phyloP scores from a whole-genome alignment of 495 filamentous ascomycete species.

The Penicillium soppii region DNA sequence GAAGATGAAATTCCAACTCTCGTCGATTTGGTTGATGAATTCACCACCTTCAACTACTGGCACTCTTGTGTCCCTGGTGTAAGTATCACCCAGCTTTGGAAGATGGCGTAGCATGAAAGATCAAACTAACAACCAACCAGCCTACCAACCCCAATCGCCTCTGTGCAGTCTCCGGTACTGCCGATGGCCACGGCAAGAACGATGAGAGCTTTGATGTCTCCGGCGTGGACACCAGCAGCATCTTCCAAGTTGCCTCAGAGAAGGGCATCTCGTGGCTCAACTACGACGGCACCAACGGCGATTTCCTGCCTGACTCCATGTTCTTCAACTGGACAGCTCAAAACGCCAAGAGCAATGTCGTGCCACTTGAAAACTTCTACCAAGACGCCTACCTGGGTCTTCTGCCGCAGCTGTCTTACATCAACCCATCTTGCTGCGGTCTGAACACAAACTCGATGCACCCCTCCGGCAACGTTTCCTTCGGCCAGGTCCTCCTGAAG shows the following conservation, averaged over 20 bases:
- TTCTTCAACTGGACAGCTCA: constrained; percentile 48
- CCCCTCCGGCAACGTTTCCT: constrained; percentile 45
- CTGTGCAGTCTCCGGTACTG: constrained; percentile 43
- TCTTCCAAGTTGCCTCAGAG: constrained; percentile 49
- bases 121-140: constrained; percentile 21
- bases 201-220: constrained; percentile 41
- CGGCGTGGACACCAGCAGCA: constrained; percentile 34
- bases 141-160: constrained; percentile 53
- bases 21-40: constrained; percentile 47
- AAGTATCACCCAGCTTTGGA: constrained; percentile 12
- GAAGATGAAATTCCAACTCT: constrained; percentile 49
- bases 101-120: neutral
- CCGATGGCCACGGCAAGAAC: constrained; percentile 49
- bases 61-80: constrained; percentile 50
- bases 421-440: constrained; percentile 56
- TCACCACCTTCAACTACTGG: constrained; percentile 54
- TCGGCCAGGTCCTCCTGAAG: constrained; percentile 52
- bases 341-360: constrained; percentile 33
- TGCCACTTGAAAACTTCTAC: constrained; percentile 42
- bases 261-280: constrained; percentile 48
- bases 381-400: constrained; percentile 40
- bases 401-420: constrained; percentile 49
- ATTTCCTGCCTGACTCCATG: constrained; percentile 33
- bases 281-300: constrained; percentile 45
- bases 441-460: constrained; percentile 51